Base-by-base conservation (phyloP, 2,329 filamentous ascomycete species). In the Penicillium sp. region DNA sequence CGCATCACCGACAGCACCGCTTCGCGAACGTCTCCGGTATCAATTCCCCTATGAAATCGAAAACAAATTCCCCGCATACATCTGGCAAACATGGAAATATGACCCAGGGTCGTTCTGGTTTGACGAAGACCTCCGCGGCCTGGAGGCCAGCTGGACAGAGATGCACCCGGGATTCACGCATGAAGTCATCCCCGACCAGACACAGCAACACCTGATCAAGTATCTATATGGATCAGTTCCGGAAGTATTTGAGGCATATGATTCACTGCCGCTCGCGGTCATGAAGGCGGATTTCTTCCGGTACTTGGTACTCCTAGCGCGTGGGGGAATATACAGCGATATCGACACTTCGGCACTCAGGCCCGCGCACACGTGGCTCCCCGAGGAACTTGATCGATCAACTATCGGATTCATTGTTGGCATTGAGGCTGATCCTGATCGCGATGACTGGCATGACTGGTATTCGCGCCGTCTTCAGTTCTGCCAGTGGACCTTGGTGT, bases 61-160 rank as follows among this genome's bases (percentile, higher is more conserved):
- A 69, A 76, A 81, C 65, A 96, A 93, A 74, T 97, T 97, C 74
- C 94, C 94, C 3, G 92, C 92, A 55, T 97, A 96, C 79, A 95
- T 99, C 70, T 99, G 94, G 94, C 94, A 99, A 81, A 99, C 94
- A 14, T 99, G 94, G 94, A 97, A 95, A 74, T 88, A 85, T 69
- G 89, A 86, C 1, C 92, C 93, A 0, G 83, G 87, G 1, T 89
- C 90, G 22, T 81, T 85, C 49, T 82, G 89, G 59, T 99, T 99
- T 71, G 76, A 76, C 11, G 85, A 88, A 60, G 77, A 80, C 20
- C 92, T 96, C 70, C 87, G 92, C 59, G 85, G 89, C 45, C 83
- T 91, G 57, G 94, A 97, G 77, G 89, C 90, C 14, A 92, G 89
- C 59, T 99, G 94, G 94, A 88, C 90, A 9, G 82, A 89, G 64